These are phyloP conservation scores for Cicer bijugum DNA, from an alignment of 306 rosid genomes.

Conservation along the genomic window DNA sequence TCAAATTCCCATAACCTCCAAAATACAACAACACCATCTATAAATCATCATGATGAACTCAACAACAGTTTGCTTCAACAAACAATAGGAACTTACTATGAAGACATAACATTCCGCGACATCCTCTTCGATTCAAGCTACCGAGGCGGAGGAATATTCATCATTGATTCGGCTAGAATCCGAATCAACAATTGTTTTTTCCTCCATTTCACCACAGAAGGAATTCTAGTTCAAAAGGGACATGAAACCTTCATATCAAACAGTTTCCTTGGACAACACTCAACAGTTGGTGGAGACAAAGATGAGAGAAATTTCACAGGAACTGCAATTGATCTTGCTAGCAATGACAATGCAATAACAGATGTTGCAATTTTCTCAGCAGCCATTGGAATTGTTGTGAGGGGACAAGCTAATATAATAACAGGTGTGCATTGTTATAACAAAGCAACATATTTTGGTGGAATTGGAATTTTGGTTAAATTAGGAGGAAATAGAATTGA, in stretches of 20 bases:
- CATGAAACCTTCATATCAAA: conserved; percentile 63
- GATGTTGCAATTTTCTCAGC: conserved; percentile 54
- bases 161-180: conserved; percentile 56
- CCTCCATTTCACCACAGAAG: conserved; percentile 65
- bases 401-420: conserved; percentile 70
- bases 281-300: conserved; percentile 59
- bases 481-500: conserved; percentile 58
- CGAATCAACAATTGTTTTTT: conserved; percentile 66
- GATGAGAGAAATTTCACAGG: conserved; percentile 56
- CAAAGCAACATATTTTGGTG: conserved; percentile 67
- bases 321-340: conserved; percentile 56
- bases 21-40: neutral
- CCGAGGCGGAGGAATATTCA: conserved; percentile 61
- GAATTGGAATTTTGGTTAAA: conserved; percentile 62
- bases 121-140: conserved; percentile 65
- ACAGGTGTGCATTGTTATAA: conserved; percentile 68
- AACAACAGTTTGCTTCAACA: conserved; percentile 34
- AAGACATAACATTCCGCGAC: conserved; percentile 70
- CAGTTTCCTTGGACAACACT: conserved; percentile 63
- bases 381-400: conserved; percentile 55
- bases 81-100: conserved; percentile 50
- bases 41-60: neutral
- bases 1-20: conserved; percentile 33
- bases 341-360: conserved; percentile 61
- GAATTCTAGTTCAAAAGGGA: conserved; percentile 58